A percentile compares a stretch with the other conserved stretches of the same genome.
phyloP scores from a whole-genome alignment of 192 early-diverging fungal species.

The Borealophlyctis nickersoniae region DNA sequence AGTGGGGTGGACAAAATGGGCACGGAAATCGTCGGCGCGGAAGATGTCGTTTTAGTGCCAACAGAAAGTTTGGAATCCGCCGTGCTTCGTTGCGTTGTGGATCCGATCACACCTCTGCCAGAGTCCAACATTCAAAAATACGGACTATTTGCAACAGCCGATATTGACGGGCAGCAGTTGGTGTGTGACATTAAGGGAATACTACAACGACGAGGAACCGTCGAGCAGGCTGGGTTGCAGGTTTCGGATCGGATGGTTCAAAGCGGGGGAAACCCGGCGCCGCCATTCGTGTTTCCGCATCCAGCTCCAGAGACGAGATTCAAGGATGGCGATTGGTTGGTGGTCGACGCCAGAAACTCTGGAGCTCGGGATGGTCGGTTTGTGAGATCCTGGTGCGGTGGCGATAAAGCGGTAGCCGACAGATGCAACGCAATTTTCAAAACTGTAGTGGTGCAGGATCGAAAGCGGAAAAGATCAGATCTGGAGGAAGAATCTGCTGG shows the following conservation, averaged over 20 bases:
- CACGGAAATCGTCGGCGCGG: not conserved
- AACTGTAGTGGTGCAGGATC: constrained; percentile 24
- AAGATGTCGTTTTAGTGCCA: not conserved
- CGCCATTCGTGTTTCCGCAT: constrained; percentile 38
- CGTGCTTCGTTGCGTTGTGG: not conserved
- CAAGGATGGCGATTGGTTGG: constrained; percentile 4
- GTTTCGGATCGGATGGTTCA: not conserved
- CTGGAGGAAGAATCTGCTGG: constrained; percentile 9
- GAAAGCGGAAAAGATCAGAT: constrained; percentile 19
- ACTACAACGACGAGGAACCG: constrained; percentile 1
- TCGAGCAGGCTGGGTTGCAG: not conserved
- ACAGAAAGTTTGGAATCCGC: not conserved
- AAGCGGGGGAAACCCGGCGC: constrained; percentile 6
- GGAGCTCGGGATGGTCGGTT: constrained; percentile 31
- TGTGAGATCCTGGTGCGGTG: constrained; percentile 34
- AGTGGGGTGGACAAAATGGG: constrained; percentile 6
- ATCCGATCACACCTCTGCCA: not conserved
- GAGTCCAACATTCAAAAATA: constrained; percentile 30
- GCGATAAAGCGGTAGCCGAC: constrained; percentile 5
- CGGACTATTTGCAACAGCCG: constrained; percentile 61
- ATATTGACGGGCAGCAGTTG: constrained; percentile 53
- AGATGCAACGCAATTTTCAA: constrained; percentile 33
- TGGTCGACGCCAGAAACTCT: constrained; percentile 37
- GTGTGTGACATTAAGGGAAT: constrained; percentile 76
- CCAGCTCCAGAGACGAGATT: constrained; percentile 6